Percentiles rank a stretch among this genome's conserved stretches.
These are phyloP conservation scores for Lentinus brumalis DNA, from an alignment of 768 basidiomycete genomes.

Conservation along the genomic window DNA sequence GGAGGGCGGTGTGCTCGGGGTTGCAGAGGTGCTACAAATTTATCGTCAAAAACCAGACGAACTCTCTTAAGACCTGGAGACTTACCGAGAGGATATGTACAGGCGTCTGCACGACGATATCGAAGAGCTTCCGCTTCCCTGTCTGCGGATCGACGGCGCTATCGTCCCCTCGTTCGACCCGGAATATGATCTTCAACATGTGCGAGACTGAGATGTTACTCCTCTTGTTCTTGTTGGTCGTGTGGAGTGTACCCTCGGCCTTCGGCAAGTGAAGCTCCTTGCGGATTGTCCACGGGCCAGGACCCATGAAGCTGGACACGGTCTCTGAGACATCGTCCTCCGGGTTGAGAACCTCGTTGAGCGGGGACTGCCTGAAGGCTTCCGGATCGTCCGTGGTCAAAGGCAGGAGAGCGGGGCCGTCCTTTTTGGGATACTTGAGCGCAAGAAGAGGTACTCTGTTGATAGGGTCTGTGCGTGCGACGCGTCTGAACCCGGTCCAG, in stretches of 20 bases:
- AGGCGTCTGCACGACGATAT: conserved; percentile 84
- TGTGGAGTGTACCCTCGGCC: conserved; percentile 62
- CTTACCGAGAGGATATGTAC: conserved; percentile 86
- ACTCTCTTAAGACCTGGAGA: conserved; percentile 3
- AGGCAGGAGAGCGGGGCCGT: conserved; percentile 70
- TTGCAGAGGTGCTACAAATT: conserved; percentile 72
- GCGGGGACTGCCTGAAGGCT: conserved; percentile 66
- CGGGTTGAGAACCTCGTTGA: conserved; percentile 50
- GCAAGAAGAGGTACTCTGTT: conserved; percentile 62
- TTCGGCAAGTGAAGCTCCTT: conserved; percentile 68
- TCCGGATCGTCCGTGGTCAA: conserved; percentile 70
- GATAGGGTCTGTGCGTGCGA: conserved; percentile 70
- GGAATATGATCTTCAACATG: conserved; percentile 75
- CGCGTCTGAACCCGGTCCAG: conserved; percentile 64
- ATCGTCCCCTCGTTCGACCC: conserved; percentile 84
- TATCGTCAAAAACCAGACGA: neutral
- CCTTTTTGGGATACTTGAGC: conserved; percentile 57
- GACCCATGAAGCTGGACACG: conserved; percentile 65
- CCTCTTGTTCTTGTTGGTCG: conserved; percentile 77
- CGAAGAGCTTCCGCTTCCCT: conserved; percentile 80
- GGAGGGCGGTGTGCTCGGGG: conserved; percentile 76
- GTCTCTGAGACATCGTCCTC: conserved; percentile 57
- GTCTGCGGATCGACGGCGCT: conserved; percentile 57
- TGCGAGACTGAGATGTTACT: conserved; percentile 80
- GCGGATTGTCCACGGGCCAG: conserved; percentile 87